Percentiles rank a stretch among this genome's conserved stretches.
These are phyloP conservation scores for Flaveria bidentis DNA, from an alignment of 129 eudicot species.

Conservation along the genomic window DNA sequence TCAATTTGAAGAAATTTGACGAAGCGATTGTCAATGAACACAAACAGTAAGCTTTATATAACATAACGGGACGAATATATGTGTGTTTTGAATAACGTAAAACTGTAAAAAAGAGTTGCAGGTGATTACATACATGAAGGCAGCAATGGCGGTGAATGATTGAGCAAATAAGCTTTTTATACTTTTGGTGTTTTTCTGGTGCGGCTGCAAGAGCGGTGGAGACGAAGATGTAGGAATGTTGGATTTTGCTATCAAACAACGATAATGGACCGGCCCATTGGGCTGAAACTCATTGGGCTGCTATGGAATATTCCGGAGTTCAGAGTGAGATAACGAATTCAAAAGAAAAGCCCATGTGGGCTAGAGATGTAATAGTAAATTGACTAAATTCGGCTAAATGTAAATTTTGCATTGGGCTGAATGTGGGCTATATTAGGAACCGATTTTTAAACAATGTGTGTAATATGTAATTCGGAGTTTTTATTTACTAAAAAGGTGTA, in stretches of 20 bases:
- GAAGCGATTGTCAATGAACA: background rate
- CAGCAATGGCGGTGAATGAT: background rate
- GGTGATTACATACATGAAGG: background rate
- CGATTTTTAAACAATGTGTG: no score
- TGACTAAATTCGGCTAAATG: no score
- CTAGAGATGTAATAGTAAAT: no score
- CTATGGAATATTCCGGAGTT: no score
- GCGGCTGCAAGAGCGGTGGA: conserved; percentile 16
- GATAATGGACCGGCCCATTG: conserved; percentile 15
- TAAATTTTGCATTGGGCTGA: no score
- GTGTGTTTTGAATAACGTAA: background rate
- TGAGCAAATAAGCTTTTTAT: background rate
- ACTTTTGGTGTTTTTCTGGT: background rate
- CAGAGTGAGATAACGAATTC: no score
- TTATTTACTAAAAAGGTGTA: no score
- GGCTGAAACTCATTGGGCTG: background rate
- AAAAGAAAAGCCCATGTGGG: no score
- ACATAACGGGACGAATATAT: background rate
- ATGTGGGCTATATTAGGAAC: no score
- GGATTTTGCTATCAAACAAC: background rate
- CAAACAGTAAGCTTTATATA: background rate
- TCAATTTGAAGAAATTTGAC: background rate
- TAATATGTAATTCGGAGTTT: no score
- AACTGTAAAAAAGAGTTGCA: background rate
- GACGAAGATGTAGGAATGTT: background rate